A percentile compares a stretch with the other conserved stretches of the same genome.
These are phyloP conservation scores for Brassica napus DNA, from an alignment of 345 rosid species.

Conservation along the genomic window DNA sequence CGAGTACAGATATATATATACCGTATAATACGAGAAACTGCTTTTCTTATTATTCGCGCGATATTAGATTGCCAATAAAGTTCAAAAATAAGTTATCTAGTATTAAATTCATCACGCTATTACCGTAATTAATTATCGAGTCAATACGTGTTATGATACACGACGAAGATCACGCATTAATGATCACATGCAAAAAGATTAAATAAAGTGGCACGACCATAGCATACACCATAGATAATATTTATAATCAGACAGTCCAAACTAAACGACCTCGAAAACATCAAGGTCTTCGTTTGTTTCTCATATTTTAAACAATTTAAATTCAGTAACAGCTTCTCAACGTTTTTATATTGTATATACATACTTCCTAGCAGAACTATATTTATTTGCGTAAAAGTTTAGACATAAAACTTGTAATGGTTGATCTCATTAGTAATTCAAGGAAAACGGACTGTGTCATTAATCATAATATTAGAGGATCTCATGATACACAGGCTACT, in stretches of 20 bases:
- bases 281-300: slow-evolving; percentile 33
- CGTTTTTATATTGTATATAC: slow-evolving; percentile 27
- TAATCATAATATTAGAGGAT: slow-evolving; percentile 39
- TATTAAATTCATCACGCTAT: not conserved
- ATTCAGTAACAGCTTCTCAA: slow-evolving; percentile 33
- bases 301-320: slow-evolving; percentile 30
- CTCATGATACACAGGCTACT: slow-evolving; percentile 42
- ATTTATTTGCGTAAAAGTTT: not conserved
- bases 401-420: not conserved
- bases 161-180: slow-evolving; percentile 32
- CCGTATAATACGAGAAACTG: not conserved
- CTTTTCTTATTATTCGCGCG: not conserved
- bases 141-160: slow-evolving; percentile 22
- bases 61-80: not conserved
- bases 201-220: slow-evolving; percentile 34
- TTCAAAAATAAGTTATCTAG: no score
- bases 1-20: not conserved
- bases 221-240: slow-evolving; percentile 32
- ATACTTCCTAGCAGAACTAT: not conserved
- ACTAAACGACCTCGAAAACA: slow-evolving; percentile 32
- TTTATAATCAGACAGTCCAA: slow-evolving; percentile 28
- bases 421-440: not conserved
- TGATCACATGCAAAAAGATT: slow-evolving; percentile 32
- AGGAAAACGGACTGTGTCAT: slow-evolving; percentile 30
- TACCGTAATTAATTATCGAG: slow-evolving; percentile 10